phyloP scores from a whole-genome alignment of 2,329 filamentous ascomycete genomes.

The Arthrobotrys musiformis region DNA sequence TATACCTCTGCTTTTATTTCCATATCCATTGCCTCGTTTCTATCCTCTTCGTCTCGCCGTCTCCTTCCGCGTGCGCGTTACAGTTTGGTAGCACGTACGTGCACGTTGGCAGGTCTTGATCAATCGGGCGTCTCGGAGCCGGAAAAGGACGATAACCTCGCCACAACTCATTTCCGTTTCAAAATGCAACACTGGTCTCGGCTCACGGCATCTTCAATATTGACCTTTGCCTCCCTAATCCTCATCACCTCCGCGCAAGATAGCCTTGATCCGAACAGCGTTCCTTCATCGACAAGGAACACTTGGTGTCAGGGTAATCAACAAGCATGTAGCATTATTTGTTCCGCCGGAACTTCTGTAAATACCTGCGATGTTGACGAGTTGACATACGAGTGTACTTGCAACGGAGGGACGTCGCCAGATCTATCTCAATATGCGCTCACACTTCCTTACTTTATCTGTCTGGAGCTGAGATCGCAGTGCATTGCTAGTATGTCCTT shows the following conservation, averaged over 20 bases:
- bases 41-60: no score
- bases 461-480: background rate
- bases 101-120: no score
- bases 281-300: background rate
- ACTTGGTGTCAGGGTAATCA: conserved; percentile 6
- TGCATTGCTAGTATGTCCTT: conserved; percentile 19
- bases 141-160: no score
- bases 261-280: conserved; percentile 15
- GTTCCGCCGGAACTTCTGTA: background rate
- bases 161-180: background rate
- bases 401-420: background rate
- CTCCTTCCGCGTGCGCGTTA: no score
- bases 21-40: no score
- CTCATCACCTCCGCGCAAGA: background rate
- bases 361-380: conserved; percentile 12
- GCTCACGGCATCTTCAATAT: background rate
- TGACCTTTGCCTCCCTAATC: background rate
- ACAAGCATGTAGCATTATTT: background rate
- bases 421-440: conserved; percentile 17
- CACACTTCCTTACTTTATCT: conserved; percentile 29
- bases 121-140: no score
- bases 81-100: no score
- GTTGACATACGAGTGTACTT: conserved; percentile 10
- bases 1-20: no score
- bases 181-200: background rate